Conservation (phyloP, 768 basidiomycete genomes). For the Clavulina sp. region DNA sequence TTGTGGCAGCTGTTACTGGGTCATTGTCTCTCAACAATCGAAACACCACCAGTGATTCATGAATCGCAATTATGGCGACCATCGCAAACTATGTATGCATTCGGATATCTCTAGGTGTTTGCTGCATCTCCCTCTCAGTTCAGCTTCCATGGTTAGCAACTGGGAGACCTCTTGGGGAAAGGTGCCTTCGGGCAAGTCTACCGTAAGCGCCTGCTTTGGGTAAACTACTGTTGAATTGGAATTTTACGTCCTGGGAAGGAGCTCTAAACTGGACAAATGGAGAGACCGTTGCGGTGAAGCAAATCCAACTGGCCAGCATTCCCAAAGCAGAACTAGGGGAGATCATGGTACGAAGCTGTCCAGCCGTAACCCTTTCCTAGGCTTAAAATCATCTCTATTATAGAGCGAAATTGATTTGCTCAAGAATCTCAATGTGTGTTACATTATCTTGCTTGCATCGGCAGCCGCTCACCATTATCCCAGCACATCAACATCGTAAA, state of each 20-base stretch:
- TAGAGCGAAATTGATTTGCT: constrained; percentile 94
- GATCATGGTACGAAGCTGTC: constrained; percentile 61
- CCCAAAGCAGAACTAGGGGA: constrained; percentile 85
- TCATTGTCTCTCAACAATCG: too few species aligned
- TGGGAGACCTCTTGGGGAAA: constrained; percentile 90
- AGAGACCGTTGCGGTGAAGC: constrained; percentile 97
- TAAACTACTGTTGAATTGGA: neutral
- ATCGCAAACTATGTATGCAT: neutral
- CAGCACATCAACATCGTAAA: constrained; percentile 97
- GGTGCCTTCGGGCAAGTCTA: constrained; percentile 97
- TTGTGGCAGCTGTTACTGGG: too few species aligned
- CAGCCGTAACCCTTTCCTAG: neutral
- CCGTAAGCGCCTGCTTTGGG: constrained; percentile 37
- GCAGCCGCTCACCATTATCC: neutral
- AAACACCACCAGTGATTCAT: too few species aligned
- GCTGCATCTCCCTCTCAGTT: neutral
- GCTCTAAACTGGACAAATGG: constrained; percentile 92
- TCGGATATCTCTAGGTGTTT: neutral
- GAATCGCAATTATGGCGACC: neutral
- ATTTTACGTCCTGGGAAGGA: constrained; percentile 26
- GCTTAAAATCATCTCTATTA: neutral
- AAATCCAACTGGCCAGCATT: constrained; percentile 87
- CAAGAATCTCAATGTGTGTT: constrained; percentile 81
- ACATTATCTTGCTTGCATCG: neutral
- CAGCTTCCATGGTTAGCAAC: constrained; percentile 41